Percentiles rank a stretch among this genome's conserved stretches.
phyloP scores from a whole-genome alignment of 2,329 filamentous ascomycete genomes.

The Clonostachys rosea region DNA sequence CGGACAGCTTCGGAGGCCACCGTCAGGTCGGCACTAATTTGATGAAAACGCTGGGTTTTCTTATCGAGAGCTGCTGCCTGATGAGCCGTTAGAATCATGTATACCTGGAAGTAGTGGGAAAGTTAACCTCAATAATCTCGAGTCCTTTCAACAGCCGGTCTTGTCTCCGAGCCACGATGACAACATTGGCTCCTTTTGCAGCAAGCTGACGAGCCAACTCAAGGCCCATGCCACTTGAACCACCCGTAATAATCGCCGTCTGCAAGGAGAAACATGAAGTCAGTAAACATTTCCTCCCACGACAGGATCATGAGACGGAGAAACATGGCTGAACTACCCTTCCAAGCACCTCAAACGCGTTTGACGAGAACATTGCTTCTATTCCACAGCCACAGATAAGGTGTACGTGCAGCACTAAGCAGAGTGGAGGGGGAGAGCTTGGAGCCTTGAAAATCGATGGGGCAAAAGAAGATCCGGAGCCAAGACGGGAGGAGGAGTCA shows the following conservation, averaged over 20 bases:
- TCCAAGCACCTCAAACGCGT: too few relatives aligned
- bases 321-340: too few relatives aligned
- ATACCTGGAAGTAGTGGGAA: neutral
- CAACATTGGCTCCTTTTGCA: neutral
- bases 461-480: too few relatives aligned
- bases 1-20: slow-evolving; percentile 62
- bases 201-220: neutral
- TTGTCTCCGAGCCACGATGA: neutral
- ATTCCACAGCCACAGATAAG: too few relatives aligned
- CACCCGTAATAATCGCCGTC: slow-evolving; percentile 41
- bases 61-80: slow-evolving; percentile 54
- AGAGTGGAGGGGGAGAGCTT: too few relatives aligned
- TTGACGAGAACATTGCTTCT: too few relatives aligned
- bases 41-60: slow-evolving; percentile 71
- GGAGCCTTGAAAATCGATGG: too few relatives aligned
- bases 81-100: neutral
- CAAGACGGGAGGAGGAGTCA: too few relatives aligned
- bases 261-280: slow-evolving; percentile 23
- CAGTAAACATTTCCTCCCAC: too few relatives aligned
- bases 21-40: slow-evolving; percentile 79
- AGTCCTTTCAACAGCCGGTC: slow-evolving; percentile 69
- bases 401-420: too few relatives aligned
- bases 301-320: too few relatives aligned
- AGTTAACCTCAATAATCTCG: slow-evolving; percentile 54
- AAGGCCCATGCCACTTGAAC: neutral